phyloP scores from a whole-genome alignment of 1,284 basidiomycete species.

The Cryptococcus floricola region DNA sequence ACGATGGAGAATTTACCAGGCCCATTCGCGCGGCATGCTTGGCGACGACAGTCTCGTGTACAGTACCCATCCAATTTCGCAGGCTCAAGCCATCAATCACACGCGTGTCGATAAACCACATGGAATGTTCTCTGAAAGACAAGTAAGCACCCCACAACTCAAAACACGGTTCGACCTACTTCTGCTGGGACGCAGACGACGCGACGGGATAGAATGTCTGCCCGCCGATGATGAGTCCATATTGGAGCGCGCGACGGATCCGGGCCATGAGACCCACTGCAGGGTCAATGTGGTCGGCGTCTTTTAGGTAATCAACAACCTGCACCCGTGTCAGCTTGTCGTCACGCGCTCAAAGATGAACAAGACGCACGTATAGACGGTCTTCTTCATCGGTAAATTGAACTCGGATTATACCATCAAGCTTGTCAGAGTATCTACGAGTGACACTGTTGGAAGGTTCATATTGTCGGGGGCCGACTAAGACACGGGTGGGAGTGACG shows the following conservation, averaged over 20 bases:
- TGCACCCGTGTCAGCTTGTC: constrained; percentile 12
- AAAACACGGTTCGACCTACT: constrained; percentile 18
- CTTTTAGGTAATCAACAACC: constrained; percentile 37
- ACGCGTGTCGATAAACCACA: constrained; percentile 44
- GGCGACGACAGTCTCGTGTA: constrained; percentile 45
- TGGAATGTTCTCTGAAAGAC: constrained; percentile 42
- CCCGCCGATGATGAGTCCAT: constrained; percentile 41
- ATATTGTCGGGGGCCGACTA: constrained; percentile 43
- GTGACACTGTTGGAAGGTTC: constrained; percentile 49
- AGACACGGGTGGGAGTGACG: constrained; percentile 46
- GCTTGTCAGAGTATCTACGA: constrained; percentile 30
- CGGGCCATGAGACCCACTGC: constrained; percentile 44
- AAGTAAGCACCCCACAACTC: too few relatives aligned
- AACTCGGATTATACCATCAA: constrained; percentile 46
- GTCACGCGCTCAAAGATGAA: not conserved
- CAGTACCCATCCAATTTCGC: constrained; percentile 38
- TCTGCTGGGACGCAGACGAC: constrained; percentile 44
- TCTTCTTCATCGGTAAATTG: constrained; percentile 48
- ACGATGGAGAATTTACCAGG: constrained; percentile 22
- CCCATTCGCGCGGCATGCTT: constrained; percentile 47
- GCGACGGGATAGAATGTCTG: constrained; percentile 39
- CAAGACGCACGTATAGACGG: constrained; percentile 35
- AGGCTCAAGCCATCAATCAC: constrained; percentile 34
- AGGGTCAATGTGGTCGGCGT: constrained; percentile 23
- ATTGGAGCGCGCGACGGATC: constrained; percentile 41